Evolutionary conservation across 208 protist species (phyloP).

Genomic region (Leishmania lainsoni): DNA sequence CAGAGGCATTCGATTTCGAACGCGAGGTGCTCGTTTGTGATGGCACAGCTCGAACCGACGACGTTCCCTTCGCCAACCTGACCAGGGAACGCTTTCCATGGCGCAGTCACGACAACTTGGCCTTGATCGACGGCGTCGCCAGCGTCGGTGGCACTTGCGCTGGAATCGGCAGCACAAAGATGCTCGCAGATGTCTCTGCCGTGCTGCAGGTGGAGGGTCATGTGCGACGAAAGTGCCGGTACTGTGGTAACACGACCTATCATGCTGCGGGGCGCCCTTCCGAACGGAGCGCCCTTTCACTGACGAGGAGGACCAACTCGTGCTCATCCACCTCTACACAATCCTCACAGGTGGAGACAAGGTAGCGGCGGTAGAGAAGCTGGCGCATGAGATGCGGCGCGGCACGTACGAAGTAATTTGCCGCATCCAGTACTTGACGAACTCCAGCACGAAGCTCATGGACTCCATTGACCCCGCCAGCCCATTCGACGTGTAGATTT

Average conservation of each 20-base stretch:
- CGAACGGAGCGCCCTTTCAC: slow-evolving; percentile 53
- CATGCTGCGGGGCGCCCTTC: slow-evolving; percentile 55
- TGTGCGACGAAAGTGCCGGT: slow-evolving; percentile 38
- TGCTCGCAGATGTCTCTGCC: slow-evolving; percentile 6
- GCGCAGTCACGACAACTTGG: slow-evolving; percentile 65
- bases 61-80: slow-evolving; percentile 38
- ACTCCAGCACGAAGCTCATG: slow-evolving; percentile 70
- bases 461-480: slow-evolving; percentile 27
- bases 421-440: slow-evolving; percentile 72
- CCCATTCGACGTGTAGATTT: slow-evolving; percentile 4
- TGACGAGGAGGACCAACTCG: slow-evolving; percentile 63
- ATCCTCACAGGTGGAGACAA: slow-evolving; percentile 68
- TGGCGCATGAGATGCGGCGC: slow-evolving; percentile 64
- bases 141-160: slow-evolving; percentile 73
- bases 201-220: background rate
- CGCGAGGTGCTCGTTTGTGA: slow-evolving; percentile 27
- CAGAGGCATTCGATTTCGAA: slow-evolving; percentile 27
- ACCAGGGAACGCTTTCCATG: slow-evolving; percentile 56
- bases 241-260: slow-evolving; percentile 58
- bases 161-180: slow-evolving; percentile 63
- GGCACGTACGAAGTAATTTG: slow-evolving; percentile 73
- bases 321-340: slow-evolving; percentile 69
- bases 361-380: slow-evolving; percentile 64
- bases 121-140: slow-evolving; percentile 80
- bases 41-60: background rate